phyloP scores from a whole-genome alignment of 2,329 filamentous ascomycete species.

The Aspergillus puulaauensis region DNA sequence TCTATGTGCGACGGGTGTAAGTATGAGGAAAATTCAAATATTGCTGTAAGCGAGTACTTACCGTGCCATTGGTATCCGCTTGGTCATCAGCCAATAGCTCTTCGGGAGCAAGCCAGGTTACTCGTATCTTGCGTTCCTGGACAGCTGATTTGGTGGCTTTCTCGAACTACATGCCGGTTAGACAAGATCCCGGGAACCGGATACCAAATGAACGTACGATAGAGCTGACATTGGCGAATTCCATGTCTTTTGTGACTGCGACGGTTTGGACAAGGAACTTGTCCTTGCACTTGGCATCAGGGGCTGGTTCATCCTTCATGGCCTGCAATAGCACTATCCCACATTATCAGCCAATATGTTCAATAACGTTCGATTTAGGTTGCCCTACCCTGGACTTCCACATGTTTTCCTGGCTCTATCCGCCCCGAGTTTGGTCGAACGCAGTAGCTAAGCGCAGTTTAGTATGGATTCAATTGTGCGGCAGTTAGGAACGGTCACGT shows the following conservation, averaged over 20 bases:
- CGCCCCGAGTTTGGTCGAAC: conserved; percentile 95
- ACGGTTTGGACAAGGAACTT: conserved; percentile 97
- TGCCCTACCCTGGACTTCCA: conserved; percentile 80
- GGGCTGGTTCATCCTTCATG: conserved; percentile 91
- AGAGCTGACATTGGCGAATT: conserved; percentile 74
- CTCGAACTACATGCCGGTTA: conserved; percentile 61
- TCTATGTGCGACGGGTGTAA: conserved; percentile 21
- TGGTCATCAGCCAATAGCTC: conserved; percentile 36
- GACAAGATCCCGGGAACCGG: background rate
- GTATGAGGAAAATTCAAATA: background rate
- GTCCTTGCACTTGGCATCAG: conserved; percentile 88
- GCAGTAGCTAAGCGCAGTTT: conserved; percentile 70
- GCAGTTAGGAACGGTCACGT: conserved; percentile 44
- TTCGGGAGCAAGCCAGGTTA: conserved; percentile 73
- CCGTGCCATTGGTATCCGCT: conserved; percentile 35
- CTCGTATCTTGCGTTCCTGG: conserved; percentile 93
- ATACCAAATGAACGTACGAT: conserved; percentile 61
- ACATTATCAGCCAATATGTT: conserved; percentile 22
- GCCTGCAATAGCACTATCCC: conserved; percentile 83
- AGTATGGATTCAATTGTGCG: conserved; percentile 16
- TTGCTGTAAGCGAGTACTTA: conserved; percentile 21
- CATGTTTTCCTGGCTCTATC: conserved; percentile 84
- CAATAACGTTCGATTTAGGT: background rate
- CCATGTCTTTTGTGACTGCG: conserved; percentile 76
- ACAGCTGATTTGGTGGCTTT: conserved; percentile 73